phyloP scores from a whole-genome alignment of 2,329 filamentous ascomycete genomes.

The Cadophora gregata region DNA sequence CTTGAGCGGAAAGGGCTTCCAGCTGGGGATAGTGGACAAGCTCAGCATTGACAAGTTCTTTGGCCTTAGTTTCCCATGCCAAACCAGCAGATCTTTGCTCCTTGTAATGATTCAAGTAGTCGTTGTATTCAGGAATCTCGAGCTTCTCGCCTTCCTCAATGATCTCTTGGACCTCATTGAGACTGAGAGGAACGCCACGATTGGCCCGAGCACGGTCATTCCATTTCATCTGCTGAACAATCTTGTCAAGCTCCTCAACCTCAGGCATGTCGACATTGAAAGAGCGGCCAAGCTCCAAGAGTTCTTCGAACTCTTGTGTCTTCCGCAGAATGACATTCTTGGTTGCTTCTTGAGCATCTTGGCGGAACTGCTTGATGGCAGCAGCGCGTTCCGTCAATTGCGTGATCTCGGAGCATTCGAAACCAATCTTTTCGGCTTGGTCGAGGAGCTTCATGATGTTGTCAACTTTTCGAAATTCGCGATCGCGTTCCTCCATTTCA shows the following conservation, averaged over 20 bases:
- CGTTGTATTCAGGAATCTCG: constrained; percentile 79
- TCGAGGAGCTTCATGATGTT: constrained; percentile 86
- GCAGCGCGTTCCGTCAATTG: constrained; percentile 85
- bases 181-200: constrained; percentile 69
- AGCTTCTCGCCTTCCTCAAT: constrained; percentile 80
- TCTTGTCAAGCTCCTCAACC: constrained; percentile 78
- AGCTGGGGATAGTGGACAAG: constrained; percentile 92
- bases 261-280: constrained; percentile 94
- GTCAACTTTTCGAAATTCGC: constrained; percentile 84
- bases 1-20: constrained; percentile 87
- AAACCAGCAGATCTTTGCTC: constrained; percentile 79
- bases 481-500: constrained; percentile 83
- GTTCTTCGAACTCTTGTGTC: constrained; percentile 80
- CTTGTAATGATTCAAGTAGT: constrained; percentile 76
- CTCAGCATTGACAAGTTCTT: constrained; percentile 91
- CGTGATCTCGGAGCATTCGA: constrained; percentile 90
- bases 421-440: constrained; percentile 85
- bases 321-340: constrained; percentile 67
- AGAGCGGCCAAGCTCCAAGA: constrained; percentile 85
- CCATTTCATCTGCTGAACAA: constrained; percentile 89
- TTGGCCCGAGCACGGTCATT: constrained; percentile 74
- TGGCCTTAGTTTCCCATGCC: constrained; percentile 91
- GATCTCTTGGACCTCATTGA: constrained; percentile 80
- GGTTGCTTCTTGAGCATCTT: constrained; percentile 73
- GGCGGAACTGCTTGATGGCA: constrained; percentile 84